phyloP scores from a whole-genome alignment of 1,284 basidiomycete species.

The Trametes versicolor region DNA sequence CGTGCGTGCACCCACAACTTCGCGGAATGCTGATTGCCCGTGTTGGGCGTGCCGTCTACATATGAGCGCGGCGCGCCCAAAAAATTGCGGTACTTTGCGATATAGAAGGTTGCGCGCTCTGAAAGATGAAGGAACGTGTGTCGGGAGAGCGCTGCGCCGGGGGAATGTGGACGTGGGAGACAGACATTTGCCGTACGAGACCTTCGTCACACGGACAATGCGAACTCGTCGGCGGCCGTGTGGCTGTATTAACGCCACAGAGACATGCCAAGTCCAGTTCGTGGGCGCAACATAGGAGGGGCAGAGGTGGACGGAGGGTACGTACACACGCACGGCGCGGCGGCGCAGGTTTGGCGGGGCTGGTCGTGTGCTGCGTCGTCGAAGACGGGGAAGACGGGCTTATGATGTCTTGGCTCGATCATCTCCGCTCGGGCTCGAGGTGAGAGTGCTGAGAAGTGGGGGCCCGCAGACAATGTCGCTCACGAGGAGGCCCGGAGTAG shows the following conservation, averaged over 20 bases:
- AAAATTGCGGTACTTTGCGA: too few species aligned
- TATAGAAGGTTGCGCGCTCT: background rate
- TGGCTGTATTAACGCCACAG: background rate
- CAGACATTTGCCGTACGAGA: conserved; percentile 11
- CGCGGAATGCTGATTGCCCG: background rate
- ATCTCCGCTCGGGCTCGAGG: background rate
- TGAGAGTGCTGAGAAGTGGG: background rate
- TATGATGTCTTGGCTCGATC: conserved; percentile 1
- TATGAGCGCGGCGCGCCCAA: too few species aligned
- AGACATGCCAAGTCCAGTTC: background rate
- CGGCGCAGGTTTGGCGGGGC: too few species aligned
- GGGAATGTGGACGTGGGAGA: conserved; percentile 8
- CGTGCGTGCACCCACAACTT: background rate
- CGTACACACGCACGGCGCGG: too few species aligned
- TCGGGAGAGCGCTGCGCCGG: conserved; percentile 6
- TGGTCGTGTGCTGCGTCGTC: background rate
- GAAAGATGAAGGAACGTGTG: conserved; percentile 19
- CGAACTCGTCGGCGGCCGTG: conserved; percentile 2
- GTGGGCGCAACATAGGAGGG: background rate
- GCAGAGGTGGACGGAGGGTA: too few species aligned
- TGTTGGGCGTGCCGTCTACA: background rate
- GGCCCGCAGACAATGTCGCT: background rate
- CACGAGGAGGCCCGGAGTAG: background rate
- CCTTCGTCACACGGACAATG: background rate
- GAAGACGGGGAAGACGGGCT: background rate